Base-by-base conservation (phyloP, 2,329 filamentous ascomycete species). In the Fusarium sp. region DNA sequence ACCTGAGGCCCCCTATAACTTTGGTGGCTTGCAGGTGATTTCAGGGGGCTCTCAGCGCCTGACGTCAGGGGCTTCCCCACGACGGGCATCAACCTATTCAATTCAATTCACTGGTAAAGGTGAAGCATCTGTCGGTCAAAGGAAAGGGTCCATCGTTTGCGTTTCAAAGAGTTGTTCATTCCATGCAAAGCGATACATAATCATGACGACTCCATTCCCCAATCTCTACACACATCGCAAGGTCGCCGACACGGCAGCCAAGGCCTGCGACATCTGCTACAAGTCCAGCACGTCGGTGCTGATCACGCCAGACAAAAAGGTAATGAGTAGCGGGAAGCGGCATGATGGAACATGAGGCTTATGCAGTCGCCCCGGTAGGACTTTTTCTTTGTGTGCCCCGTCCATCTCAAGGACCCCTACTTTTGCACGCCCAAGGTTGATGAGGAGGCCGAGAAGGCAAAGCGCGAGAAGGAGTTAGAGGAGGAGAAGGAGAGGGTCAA, bases 191-290 rank as follows among this genome's bases (percentile, higher is more conserved):
- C n/a, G 39, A 27, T 61, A 30, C 35, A 27, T 43, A 14, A 70
- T 25, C 66, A 89, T 88, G 85, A 85, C 88, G 2, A 75, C 77
- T 2, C 76, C 79, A 3, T 90, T 96, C 68, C 90, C 90, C 48
- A 98, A 98, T 80, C 83, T 93, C 34, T 98, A 96, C 85, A 91
- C 94, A 73, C 93, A 95, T 74, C 93, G 96, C 59, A 94, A 92
- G 76, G 96, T 98, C 39, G 95, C 95, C 14, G 95, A 97, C 34
- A 89, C 91, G n/a, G 89, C 93, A 2, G 89, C 94, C 14, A 97
- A 94, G 83, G 88, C 94, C 59, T 99, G 97, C 84, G 93, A 95
- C 83, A 91, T 98, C 73, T 98, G 97, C 87, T 97, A 93, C 87
- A 97, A 97, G 84, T 93, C 94, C 10, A 95, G 92, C 68, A 91